A percentile compares a stretch with the other conserved stretches of the same genome.
Evolutionary conservation across 1,284 basidiomycete species (phyloP).

Genomic region (Irpex sp.): DNA sequence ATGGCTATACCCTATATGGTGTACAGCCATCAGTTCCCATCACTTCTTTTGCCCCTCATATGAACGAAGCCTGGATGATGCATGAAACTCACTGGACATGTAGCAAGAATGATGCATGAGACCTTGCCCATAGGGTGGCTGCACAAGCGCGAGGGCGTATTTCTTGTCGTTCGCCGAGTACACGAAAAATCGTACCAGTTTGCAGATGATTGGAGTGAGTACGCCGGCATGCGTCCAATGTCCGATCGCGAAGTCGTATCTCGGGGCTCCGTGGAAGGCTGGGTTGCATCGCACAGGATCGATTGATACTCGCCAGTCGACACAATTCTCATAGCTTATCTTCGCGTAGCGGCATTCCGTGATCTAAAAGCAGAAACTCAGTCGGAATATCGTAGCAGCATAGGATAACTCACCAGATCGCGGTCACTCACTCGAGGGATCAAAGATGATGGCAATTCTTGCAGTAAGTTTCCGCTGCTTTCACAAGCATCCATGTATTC

Average conservation of each 20-base stretch:
- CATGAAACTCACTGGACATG: too few species aligned
- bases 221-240: neutral
- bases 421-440: neutral
- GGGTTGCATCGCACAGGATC: conserved; percentile 26
- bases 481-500: neutral
- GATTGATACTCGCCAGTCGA: conserved; percentile 20
- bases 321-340: conserved; percentile 24
- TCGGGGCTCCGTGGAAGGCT: conserved; percentile 18
- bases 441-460: neutral
- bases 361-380: neutral
- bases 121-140: neutral
- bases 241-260: conserved; percentile 25
- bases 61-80: too few species aligned
- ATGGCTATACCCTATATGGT: too few species aligned
- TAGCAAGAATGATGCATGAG: too few species aligned
- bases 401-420: neutral
- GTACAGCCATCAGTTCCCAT: too few species aligned
- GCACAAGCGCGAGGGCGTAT: neutral
- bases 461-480: neutral
- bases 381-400: neutral
- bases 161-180: neutral
- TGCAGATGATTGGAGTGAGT: neutral
- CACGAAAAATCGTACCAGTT: neutral
- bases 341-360: conserved; percentile 19
- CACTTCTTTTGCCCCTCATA: too few species aligned